A percentile compares a stretch with the other conserved stretches of the same genome.
phyloP scores from a whole-genome alignment of 176 grass and related monocot genomes.

The Dendrocalamus sinicus region DNA sequence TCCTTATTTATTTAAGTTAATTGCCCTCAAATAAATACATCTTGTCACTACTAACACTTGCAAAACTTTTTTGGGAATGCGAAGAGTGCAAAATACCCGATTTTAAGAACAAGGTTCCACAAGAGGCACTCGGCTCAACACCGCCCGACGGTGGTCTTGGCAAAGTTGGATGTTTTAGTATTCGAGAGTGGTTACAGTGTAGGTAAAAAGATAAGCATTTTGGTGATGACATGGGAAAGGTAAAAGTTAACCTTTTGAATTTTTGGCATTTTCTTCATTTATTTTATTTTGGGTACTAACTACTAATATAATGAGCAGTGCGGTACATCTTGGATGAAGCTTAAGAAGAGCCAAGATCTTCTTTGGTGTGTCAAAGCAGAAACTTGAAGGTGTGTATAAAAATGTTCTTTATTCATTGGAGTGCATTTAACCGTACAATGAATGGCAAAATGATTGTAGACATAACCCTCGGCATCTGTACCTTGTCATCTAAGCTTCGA shows the following conservation, averaged over 20 bases:
- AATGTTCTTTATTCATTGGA: constrained; percentile 11
- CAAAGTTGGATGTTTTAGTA: constrained; percentile 53
- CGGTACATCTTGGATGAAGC: constrained; percentile 17
- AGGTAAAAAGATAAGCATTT: neutral
- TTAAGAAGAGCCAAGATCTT: constrained; percentile 33
- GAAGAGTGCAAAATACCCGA: constrained; percentile 60
- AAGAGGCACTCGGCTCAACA: constrained; percentile 56
- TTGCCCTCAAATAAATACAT: constrained; percentile 14
- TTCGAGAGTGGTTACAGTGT: constrained; percentile 41
- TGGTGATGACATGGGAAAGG: neutral
- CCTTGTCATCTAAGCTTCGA: neutral
- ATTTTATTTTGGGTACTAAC: neutral
- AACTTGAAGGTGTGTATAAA: constrained; percentile 40
- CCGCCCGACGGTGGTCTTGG: constrained; percentile 45
- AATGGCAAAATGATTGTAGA: neutral
- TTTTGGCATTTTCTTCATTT: neutral
- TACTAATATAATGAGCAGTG: constrained; percentile 13
- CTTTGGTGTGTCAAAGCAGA: constrained; percentile 26
- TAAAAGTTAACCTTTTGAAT: neutral
- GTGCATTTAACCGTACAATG: neutral
- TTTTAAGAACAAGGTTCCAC: constrained; percentile 64
- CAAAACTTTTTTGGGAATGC: constrained; percentile 3
- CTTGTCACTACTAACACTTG: neutral
- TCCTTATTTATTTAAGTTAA: constrained; percentile 5
- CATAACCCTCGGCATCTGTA: neutral